Conservation (phyloP, 2,329 filamentous ascomycete species). For the Monosporascus sp. region DNA sequence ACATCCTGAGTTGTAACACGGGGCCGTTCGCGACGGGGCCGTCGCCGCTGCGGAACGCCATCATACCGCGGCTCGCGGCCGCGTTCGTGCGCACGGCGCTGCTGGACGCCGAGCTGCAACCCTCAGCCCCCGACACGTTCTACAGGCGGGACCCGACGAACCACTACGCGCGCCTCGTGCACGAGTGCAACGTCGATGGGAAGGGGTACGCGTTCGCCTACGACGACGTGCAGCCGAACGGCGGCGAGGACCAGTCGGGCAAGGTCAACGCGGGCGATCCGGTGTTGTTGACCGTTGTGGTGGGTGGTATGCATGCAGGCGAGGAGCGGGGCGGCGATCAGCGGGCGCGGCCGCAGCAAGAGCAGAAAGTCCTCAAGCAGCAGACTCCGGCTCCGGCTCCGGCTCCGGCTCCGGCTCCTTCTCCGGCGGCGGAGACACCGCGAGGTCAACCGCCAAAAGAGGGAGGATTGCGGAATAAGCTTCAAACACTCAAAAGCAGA, state of each 20-base stretch:
- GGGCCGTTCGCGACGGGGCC: conserved; percentile 50
- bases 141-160: conserved; percentile 43
- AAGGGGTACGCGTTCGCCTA: conserved; percentile 58
- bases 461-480: background rate
- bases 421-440: background rate
- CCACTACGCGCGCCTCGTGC: conserved; percentile 54
- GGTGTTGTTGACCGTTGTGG: conserved; percentile 41
- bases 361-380: too few species aligned
- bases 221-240: conserved; percentile 51
- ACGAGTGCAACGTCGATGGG: conserved; percentile 46
- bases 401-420: background rate
- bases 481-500: background rate
- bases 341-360: too few species aligned
- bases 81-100: conserved; percentile 51
- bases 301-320: conserved; percentile 36
- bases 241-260: conserved; percentile 49
- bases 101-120: conserved; percentile 39
- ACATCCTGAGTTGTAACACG: conserved; percentile 63
- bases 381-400: background rate
- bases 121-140: conserved; percentile 29
- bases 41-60: conserved; percentile 34
- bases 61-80: conserved; percentile 43
- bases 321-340: background rate
- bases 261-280: conserved; percentile 49
- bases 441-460: background rate